A percentile compares a stretch with the other conserved stretches of the same genome.
Conservation (phyloP, 257 asterid species). For the Fraxinus anomala region DNA sequence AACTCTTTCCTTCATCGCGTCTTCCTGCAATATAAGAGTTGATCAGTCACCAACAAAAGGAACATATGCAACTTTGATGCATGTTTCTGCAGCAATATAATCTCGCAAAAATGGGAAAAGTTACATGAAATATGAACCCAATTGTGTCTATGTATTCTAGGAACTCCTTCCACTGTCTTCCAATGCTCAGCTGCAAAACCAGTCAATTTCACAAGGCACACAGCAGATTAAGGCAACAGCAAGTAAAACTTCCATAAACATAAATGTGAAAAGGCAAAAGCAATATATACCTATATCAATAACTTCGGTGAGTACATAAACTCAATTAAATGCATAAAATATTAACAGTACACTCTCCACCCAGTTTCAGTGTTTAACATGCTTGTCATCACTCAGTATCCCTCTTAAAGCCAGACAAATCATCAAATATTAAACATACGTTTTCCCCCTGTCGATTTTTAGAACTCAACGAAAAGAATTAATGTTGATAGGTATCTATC, state of each 20-base stretch:
- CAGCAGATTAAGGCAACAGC: background rate
- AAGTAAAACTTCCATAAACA: slow-evolving; percentile 2
- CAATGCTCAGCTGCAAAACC: slow-evolving; percentile 69
- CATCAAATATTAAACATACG: background rate
- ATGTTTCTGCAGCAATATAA: background rate
- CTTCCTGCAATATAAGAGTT: slow-evolving; percentile 51
- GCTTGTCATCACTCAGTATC: too few species aligned
- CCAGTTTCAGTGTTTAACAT: slow-evolving; percentile 16
- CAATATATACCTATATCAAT: background rate
- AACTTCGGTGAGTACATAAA: background rate
- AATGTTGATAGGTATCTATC: background rate
- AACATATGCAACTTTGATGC: background rate
- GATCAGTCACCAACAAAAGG: background rate
- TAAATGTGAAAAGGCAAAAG: background rate
- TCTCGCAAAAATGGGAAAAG: slow-evolving; percentile 12
- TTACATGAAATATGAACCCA: slow-evolving; percentile 81
- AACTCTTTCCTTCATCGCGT: slow-evolving; percentile 59
- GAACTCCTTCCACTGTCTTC: slow-evolving; percentile 83
- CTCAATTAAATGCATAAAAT: background rate
- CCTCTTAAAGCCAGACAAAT: too few species aligned
- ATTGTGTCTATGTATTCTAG: slow-evolving; percentile 68
- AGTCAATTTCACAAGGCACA: background rate
- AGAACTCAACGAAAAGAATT: background rate
- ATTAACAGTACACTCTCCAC: background rate
- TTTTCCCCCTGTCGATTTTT: background rate